Evolutionary conservation across 257 asterid genomes (phyloP), one percentile per base, ranked within the genome.

Genomic region (Jaltomata sinuosa): DNA sequence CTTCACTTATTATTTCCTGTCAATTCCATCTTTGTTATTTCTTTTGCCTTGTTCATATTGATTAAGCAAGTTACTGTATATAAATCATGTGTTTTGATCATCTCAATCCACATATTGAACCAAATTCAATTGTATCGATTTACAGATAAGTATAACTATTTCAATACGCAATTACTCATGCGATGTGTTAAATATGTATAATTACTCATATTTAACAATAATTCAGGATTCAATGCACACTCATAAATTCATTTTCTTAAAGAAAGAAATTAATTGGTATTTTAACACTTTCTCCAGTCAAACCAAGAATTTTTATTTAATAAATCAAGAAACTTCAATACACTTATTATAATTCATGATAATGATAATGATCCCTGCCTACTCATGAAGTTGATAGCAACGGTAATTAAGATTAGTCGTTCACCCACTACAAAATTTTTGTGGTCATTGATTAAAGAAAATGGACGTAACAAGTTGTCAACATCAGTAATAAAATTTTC

Each of bases 361-460:
- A 45, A 78, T 82, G 79, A 42, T 18, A 25, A 67, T 82, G 79
- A 42, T 52, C 8, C 27, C 29, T 84, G 79, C 83, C 87, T 71
- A 72, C 87, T 45, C 84, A 84, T 8, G 59, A 83, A 80, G 61
- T 79, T 53, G 85, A 83, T 82, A 61, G 61, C 79, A 83, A 65
- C 80, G 84, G 84, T 86, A 55, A 62, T 68, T 55, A 83, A 80
- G 72, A 82, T 68, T 59, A 71, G 85, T 87, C 29, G 81, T 74
- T 83, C 87, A 85, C 79, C 85, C 85, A 80, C 86, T 36, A 10
- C 12, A 52, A 52, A 84, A 12, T 14, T 0, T 29, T 80, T 82
- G 21, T 52, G 80, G 65, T 79, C 34, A 59, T 85, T 47, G 11
- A 84, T 49, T 27, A 15, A 45, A 45, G 16, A 42, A 49, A 49